These are phyloP conservation scores for Corymbia citriodora DNA, from an alignment of 441 rosid genomes.

Conservation along the genomic window DNA sequence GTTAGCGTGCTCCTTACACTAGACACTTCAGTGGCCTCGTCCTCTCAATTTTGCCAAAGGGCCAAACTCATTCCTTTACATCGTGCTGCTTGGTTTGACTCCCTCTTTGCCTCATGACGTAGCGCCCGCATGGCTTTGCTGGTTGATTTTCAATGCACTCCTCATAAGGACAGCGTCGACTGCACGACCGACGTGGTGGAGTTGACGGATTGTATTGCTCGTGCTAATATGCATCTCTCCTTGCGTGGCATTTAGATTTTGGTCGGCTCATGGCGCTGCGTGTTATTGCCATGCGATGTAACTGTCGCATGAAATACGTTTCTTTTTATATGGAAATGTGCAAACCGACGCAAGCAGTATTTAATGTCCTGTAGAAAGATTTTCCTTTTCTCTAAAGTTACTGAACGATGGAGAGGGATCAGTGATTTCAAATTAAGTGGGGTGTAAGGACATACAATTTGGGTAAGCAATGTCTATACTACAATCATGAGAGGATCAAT, in stretches of 20 bases:
- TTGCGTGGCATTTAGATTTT: background rate
- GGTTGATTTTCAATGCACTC: background rate
- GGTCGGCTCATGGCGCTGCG: background rate
- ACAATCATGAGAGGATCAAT: background rate
- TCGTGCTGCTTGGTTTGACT: background rate
- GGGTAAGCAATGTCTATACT: background rate
- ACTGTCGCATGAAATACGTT: background rate
- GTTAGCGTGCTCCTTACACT: background rate
- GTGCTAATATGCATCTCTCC: background rate
- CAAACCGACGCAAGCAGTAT: background rate
- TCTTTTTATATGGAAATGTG: background rate
- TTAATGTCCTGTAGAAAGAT: background rate
- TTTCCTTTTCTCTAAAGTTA: background rate
- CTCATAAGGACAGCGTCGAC: background rate
- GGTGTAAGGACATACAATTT: background rate
- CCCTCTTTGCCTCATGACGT: background rate
- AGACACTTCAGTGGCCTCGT: background rate
- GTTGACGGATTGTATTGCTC: background rate
- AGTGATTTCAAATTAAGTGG: background rate
- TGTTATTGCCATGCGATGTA: background rate
- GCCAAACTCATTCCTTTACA: background rate
- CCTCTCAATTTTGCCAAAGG: background rate
- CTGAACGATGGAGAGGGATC: background rate
- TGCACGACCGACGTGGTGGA: accelerated
- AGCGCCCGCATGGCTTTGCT: background rate